These are phyloP conservation scores for Fragaria ananassa DNA, from an alignment of 306 rosid species.

Conservation along the genomic window DNA sequence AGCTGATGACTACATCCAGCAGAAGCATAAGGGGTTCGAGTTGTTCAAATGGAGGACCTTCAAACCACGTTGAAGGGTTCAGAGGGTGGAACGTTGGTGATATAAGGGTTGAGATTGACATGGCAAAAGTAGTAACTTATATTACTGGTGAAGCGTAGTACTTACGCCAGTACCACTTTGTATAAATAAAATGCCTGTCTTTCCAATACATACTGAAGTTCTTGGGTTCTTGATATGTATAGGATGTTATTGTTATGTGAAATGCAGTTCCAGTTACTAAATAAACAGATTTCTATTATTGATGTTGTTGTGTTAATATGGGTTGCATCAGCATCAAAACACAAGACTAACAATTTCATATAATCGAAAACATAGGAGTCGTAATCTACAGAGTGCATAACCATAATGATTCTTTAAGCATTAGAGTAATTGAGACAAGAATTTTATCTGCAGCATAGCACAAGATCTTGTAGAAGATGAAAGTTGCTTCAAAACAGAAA, in stretches of 20 bases:
- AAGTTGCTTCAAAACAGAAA: not conserved
- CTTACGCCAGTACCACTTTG: not conserved
- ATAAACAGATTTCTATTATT: not conserved
- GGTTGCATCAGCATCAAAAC: not conserved
- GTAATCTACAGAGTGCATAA: not conserved
- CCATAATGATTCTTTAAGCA: not conserved
- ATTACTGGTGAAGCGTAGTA: not conserved
- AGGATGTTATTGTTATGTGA: not conserved
- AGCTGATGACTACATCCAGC: slow-evolving; percentile 10
- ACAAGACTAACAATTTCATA: not conserved
- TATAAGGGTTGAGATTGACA: not conserved
- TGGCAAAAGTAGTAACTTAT: slow-evolving; percentile 3
- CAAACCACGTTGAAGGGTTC: not conserved
- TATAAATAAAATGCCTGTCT: slow-evolving; percentile 8
- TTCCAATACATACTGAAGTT: not conserved
- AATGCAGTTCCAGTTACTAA: not conserved
- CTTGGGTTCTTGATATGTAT: not conserved
- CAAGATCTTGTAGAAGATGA: not conserved
- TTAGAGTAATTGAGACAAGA: not conserved
- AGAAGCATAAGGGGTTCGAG: slow-evolving; percentile 32
- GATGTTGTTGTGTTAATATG: not conserved
- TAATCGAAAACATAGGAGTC: too few species aligned
- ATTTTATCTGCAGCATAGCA: not conserved
- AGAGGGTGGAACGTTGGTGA: not conserved
- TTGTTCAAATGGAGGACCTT: slow-evolving; percentile 34